These are phyloP conservation scores for Microcyclosporella mali DNA, from an alignment of 2,329 filamentous ascomycete genomes.

Conservation along the genomic window DNA sequence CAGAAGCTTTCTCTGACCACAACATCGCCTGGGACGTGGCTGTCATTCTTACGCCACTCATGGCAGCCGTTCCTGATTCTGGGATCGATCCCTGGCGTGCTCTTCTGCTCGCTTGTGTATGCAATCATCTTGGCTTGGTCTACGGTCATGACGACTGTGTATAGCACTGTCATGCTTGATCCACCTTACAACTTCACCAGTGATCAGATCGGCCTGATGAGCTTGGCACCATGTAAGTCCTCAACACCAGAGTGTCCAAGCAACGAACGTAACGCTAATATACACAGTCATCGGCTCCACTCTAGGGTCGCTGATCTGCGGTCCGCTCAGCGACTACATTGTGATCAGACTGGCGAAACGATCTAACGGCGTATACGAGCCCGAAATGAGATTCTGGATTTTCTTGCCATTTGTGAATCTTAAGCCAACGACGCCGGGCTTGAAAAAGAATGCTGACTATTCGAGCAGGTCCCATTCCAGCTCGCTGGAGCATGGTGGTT, in stretches of 20 bases:
- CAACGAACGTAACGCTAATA: neutral
- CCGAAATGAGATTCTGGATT: constrained; percentile 26
- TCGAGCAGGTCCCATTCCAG: constrained; percentile 24
- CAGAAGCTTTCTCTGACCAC: constrained; percentile 37
- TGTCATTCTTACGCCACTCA: constrained; percentile 30
- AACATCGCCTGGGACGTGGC: constrained; percentile 25
- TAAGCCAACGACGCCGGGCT: too few species aligned
- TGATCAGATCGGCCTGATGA: constrained; percentile 46
- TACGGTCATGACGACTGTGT: constrained; percentile 34
- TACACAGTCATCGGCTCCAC: constrained; percentile 39
- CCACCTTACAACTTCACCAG: constrained; percentile 43
- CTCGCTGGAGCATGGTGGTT: constrained; percentile 35
- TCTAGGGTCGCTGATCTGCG: constrained; percentile 41
- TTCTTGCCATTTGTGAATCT: neutral
- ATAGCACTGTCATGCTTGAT: constrained; percentile 34
- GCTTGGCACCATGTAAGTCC: constrained; percentile 43
- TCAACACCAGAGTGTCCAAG: neutral
- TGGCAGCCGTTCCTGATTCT: constrained; percentile 36
- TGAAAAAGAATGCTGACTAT: too few species aligned
- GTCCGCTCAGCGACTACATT: constrained; percentile 44
- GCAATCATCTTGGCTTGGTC: constrained; percentile 35
- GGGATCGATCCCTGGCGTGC: constrained; percentile 36
- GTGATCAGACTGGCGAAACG: constrained; percentile 28
- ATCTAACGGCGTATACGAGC: constrained; percentile 33
- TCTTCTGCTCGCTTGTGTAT: constrained; percentile 34